Evolutionary conservation across 2,329 filamentous ascomycete genomes (phyloP).

Genomic region (Amesomyces nigricolor): DNA sequence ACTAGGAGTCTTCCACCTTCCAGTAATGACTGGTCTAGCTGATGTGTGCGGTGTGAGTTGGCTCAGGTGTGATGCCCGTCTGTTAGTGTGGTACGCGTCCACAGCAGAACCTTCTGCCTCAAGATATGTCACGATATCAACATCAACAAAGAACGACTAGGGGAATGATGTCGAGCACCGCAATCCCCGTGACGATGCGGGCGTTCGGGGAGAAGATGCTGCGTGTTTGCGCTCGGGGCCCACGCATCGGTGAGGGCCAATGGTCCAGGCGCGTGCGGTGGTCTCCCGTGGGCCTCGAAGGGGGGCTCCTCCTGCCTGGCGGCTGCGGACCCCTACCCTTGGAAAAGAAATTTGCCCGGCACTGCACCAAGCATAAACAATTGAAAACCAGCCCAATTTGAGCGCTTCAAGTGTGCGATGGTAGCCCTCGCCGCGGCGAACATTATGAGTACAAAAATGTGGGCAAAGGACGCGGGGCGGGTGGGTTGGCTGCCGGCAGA

Average conservation of each 20-base stretch:
- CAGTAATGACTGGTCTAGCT: background rate
- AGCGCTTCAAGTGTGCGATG: conserved; percentile 33
- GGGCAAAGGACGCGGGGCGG: conserved; percentile 35
- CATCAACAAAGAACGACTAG: background rate
- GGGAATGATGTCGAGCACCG: no score
- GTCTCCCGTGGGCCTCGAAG: conserved; percentile 17
- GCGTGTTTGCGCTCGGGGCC: background rate
- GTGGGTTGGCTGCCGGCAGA: conserved; percentile 30
- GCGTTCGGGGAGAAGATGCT: background rate
- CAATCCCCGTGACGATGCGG: no score
- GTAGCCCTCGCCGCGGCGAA: conserved; percentile 42
- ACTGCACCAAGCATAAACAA: conserved; percentile 19
- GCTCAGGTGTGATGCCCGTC: conserved; percentile 8
- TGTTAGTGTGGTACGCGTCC: conserved; percentile 22
- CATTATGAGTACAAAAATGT: conserved; percentile 62
- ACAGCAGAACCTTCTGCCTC: background rate
- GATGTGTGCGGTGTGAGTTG: background rate
- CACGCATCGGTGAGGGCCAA: conserved; percentile 4
- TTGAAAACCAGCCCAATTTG: conserved; percentile 20
- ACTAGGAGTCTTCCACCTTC: background rate
- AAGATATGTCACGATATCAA: conserved; percentile 2
- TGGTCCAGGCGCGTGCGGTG: conserved; percentile 8
- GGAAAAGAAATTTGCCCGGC: conserved; percentile 21
- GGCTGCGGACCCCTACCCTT: conserved; percentile 25
- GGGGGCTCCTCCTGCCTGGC: conserved; percentile 17